These are phyloP conservation scores for Globisporangium parvum DNA, from an alignment of 352 stramenopile species.

Conservation along the genomic window DNA sequence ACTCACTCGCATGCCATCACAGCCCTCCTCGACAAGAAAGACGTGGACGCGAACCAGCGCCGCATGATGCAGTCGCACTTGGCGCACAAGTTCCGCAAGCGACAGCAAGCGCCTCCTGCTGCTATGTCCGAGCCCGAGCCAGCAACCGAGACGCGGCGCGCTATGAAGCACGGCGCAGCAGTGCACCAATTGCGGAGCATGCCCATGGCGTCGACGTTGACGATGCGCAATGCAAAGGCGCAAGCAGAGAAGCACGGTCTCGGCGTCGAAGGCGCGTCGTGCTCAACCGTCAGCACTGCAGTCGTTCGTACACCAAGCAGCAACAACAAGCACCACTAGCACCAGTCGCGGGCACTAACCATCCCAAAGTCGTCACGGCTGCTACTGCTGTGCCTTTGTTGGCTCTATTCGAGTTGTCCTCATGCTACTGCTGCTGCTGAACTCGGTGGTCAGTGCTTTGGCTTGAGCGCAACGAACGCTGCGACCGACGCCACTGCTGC, in stretches of 20 bases:
- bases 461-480: conserved; percentile 34
- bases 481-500: conserved; percentile 34
- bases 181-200: conserved; percentile 44
- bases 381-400: no score
- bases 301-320: conserved; percentile 27
- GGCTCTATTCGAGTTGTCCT: conserved; percentile 5
- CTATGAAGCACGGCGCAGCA: conserved; percentile 35
- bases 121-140: conserved; percentile 1
- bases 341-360: not conserved
- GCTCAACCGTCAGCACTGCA: conserved; percentile 20
- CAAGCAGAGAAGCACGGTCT: conserved; percentile 22
- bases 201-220: conserved; percentile 17
- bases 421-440: not conserved
- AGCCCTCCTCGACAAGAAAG: conserved; percentile 69
- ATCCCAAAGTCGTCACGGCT: no score
- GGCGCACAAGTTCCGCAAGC: conserved; percentile 67
- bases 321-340: conserved; percentile 25
- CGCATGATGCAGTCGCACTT: conserved; percentile 79
- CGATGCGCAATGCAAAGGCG: conserved; percentile 7
- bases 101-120: conserved; percentile 9
- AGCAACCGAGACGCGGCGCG: conserved; percentile 25
- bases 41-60: conserved; percentile 62
- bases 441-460: conserved; percentile 23
- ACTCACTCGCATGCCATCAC: not conserved
- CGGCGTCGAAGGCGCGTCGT: conserved; percentile 35